Evolutionary conservation across 768 basidiomycete genomes (phyloP).

Genomic region (Mycena venus): DNA sequence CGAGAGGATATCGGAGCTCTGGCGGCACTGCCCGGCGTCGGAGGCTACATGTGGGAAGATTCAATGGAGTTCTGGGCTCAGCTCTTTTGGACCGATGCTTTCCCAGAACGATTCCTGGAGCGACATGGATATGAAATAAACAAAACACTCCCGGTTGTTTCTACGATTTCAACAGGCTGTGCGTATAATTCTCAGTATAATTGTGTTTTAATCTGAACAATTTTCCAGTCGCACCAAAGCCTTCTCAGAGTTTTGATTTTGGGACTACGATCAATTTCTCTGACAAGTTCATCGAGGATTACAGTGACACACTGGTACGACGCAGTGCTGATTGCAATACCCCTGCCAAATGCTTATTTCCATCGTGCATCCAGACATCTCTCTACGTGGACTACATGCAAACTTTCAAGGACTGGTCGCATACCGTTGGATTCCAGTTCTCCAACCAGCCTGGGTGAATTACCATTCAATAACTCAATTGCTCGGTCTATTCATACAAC

Average conservation of each 20-base stretch:
- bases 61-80: constrained; percentile 33
- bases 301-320: constrained; percentile 31
- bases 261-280: constrained; percentile 20
- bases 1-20: constrained; percentile 19
- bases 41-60: constrained; percentile 35
- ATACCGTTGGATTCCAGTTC: constrained; percentile 25
- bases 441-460: constrained; percentile 34
- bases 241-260: constrained; percentile 31
- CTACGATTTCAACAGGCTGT: constrained; percentile 19
- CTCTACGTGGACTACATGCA: constrained; percentile 32
- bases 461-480: too few relatives aligned
- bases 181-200: neutral
- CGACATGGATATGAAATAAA: constrained; percentile 35
- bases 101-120: constrained; percentile 28
- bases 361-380: constrained; percentile 21
- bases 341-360: neutral
- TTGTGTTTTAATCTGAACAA: neutral
- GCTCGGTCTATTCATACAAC: too few relatives aligned
- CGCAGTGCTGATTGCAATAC: neutral
- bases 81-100: constrained; percentile 32
- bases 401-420: constrained; percentile 21
- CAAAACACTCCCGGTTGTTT: constrained; percentile 29
- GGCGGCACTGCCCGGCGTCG: constrained; percentile 26
- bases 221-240: neutral
- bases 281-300: constrained; percentile 32